These are phyloP conservation scores for Diaporthe vexans DNA, from an alignment of 2,329 filamentous ascomycete species.

Conservation along the genomic window DNA sequence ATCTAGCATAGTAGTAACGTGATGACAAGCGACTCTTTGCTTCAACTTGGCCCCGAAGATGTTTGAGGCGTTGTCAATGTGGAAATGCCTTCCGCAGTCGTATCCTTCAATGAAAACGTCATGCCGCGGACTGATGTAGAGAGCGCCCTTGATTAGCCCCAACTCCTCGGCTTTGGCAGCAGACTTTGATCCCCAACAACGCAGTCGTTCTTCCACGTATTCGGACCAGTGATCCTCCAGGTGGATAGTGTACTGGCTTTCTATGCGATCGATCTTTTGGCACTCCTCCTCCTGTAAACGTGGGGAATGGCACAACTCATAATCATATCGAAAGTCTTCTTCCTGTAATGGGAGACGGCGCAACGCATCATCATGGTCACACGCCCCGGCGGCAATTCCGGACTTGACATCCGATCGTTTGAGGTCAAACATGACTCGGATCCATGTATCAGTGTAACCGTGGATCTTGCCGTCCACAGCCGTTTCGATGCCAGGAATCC, in stretches of 20 bases:
- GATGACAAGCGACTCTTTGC: not conserved
- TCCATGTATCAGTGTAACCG: not conserved
- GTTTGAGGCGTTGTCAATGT: not conserved
- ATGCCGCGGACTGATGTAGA: constrained; percentile 27
- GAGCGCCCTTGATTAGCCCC: not conserved
- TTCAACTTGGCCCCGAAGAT: not conserved
- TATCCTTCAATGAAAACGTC: constrained; percentile 3
- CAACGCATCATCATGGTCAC: too few species aligned
- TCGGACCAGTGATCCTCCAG: not conserved
- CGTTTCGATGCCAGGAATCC: not conserved
- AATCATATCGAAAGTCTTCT: too few species aligned
- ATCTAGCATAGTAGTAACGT: not conserved
- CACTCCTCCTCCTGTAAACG: too few species aligned
- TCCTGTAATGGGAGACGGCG: too few species aligned
- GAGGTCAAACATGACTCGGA: too few species aligned
- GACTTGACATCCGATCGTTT: too few species aligned
- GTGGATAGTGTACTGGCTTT: not conserved
- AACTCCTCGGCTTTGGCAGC: not conserved
- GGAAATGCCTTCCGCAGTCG: not conserved
- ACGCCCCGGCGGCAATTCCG: too few species aligned
- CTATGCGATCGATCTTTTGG: accelerated
- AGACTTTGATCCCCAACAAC: not conserved
- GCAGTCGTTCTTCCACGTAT: not conserved
- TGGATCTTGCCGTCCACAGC: not conserved
- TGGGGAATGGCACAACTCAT: too few species aligned